A percentile compares a stretch with the other conserved stretches of the same genome.
Evolutionary conservation across 495 filamentous ascomycete species (phyloP).

Genomic region (Aspergillus nidulans): DNA sequence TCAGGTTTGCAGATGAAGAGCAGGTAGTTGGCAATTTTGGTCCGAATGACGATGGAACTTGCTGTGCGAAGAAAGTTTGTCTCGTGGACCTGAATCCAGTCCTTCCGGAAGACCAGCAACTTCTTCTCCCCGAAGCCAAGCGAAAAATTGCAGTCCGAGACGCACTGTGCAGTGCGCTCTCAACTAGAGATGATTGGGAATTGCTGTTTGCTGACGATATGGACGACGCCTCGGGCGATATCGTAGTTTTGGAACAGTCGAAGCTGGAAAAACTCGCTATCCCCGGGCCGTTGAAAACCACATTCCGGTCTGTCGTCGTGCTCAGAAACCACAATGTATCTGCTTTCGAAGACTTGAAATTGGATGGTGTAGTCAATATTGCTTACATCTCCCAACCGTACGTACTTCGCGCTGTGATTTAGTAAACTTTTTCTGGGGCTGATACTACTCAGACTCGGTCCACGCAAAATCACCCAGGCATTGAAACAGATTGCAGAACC

Average conservation of each 20-base stretch:
- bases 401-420: not conserved
- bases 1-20: conserved; percentile 16
- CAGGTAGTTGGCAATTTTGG: not conserved
- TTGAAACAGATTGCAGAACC: conserved; percentile 19
- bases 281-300: conserved; percentile 9
- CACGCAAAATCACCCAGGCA: conserved; percentile 27
- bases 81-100: conserved; percentile 31
- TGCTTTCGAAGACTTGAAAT: conserved; percentile 1
- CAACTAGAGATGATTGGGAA: conserved; percentile 25
- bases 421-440: conserved; percentile 1
- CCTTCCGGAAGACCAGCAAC: conserved; percentile 22
- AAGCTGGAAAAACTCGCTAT: conserved; percentile 13
- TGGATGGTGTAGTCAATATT: conserved; percentile 12
- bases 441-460: conserved; percentile 25
- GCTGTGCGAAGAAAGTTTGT: conserved; percentile 13
- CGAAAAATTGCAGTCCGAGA: conserved; percentile 33
- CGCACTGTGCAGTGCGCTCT: conserved; percentile 28
- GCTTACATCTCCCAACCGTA: conserved; percentile 34
- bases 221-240: conserved; percentile 23
- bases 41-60: not conserved
- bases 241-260: conserved; percentile 30
- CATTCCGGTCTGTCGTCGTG: conserved; percentile 27
- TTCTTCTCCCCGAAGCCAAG: conserved; percentile 26
- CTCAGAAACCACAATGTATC: conserved; percentile 20
- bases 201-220: conserved; percentile 29